Evolutionary conservation across 176 grass and related monocot genomes (phyloP), one percentile per base, ranked within the genome.

Genomic region (Cymbopogon citratus): DNA sequence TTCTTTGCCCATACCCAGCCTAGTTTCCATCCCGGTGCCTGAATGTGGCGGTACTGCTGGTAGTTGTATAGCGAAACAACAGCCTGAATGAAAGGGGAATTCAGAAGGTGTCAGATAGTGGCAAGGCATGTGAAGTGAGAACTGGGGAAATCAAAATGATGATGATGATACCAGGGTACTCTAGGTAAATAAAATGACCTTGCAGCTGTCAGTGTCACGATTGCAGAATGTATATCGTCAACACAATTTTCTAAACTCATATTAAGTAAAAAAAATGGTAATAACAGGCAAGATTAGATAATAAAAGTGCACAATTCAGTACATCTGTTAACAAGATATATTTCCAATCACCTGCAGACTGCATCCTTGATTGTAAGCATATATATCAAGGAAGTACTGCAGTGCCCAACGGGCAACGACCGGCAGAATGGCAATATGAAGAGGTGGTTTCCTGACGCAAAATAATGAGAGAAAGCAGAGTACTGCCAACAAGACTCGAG

Each of bases 31-130:
- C 94, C 94, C 2, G 94, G 94, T 1, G 77, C 25, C 69, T 93
- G 88, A 49, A 97, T 97, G 60, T 97, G 94, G 11, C 94, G 94
- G 45, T 91, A 93, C 49, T 97, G 91, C 56, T 97, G 94, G 78
- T 87, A 93, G 45, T 97, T 97, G 84, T 89, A 97, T 23, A 97
- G 57, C 7, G 91, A 91, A 56, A 89, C 88, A 52, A 93, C 86
- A 36, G 86, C 94, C 94, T 97, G 85, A 12, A 78, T 71, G 27
- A 28, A 73, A 78, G 9, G 12, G 11, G 8, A 44, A 33, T 75
- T 80, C 40, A 49, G 16, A 74, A 14, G 29, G 41, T 86, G 16
- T 79, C 16, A 90, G 29, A 41, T 61, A 44, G 3, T 21, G 28
- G 1, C 0, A 57, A 38, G 4, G 60, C 7, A 24, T 59, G n/a